Conservation (phyloP, 2,329 filamentous ascomycete genomes). For the Fusarium robinianum region DNA sequence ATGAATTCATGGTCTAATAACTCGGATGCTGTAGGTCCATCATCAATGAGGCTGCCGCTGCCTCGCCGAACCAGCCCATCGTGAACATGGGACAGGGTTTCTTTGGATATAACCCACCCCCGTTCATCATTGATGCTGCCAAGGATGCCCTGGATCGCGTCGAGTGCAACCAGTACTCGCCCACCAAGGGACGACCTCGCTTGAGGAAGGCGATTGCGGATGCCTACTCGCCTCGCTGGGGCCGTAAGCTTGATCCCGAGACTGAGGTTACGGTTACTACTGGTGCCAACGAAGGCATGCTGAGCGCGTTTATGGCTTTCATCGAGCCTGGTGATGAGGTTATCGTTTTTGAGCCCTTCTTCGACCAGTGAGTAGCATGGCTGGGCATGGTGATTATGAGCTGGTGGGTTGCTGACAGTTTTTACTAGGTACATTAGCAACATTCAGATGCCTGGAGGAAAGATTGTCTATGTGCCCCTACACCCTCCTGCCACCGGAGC, state of each 20-base stretch:
- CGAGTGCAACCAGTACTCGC: slow-evolving; percentile 98
- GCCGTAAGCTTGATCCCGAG: slow-evolving; percentile 78
- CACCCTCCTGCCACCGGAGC: slow-evolving; percentile 84
- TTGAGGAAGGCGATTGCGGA: slow-evolving; percentile 92
- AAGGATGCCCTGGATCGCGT: slow-evolving; percentile 87
- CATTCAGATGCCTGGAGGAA: slow-evolving; percentile 97
- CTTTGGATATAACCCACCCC: slow-evolving; percentile 91
- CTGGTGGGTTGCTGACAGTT: slow-evolving; percentile 2
- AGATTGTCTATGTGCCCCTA: slow-evolving; percentile 93
- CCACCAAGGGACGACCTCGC: slow-evolving; percentile 88
- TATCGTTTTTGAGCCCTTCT: slow-evolving; percentile 98
- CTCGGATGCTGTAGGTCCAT: slow-evolving; percentile 56
- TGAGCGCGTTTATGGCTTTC: slow-evolving; percentile 97
- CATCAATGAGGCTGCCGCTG: slow-evolving; percentile 67
- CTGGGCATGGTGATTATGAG: not conserved
- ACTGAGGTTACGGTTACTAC: slow-evolving; percentile 96
- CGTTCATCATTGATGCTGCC: slow-evolving; percentile 88
- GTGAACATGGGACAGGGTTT: slow-evolving; percentile 71
- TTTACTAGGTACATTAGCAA: slow-evolving; percentile 78
- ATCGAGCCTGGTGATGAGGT: slow-evolving; percentile 94
- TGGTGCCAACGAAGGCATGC: slow-evolving; percentile 89
- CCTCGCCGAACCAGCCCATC: slow-evolving; percentile 66
- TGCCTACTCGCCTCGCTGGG: slow-evolving; percentile 89
- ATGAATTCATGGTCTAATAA: slow-evolving; percentile 6
- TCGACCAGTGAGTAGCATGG: slow-evolving; percentile 71